Evolutionary conservation across 2,329 filamentous ascomycete genomes (phyloP).

Genomic region (Talaromyces sp.): DNA sequence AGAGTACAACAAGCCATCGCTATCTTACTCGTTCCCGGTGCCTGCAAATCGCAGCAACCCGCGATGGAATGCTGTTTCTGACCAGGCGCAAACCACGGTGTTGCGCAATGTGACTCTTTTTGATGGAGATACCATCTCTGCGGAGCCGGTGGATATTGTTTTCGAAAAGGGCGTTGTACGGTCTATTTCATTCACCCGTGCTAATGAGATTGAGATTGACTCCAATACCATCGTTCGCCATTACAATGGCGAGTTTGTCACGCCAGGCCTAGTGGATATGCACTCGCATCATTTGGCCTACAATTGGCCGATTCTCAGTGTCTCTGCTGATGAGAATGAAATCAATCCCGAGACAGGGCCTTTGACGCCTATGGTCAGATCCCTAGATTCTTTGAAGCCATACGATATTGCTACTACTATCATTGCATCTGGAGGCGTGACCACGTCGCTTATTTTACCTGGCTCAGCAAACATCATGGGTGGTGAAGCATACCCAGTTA

Average conservation of each 20-base stretch:
- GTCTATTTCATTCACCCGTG: constrained; percentile 28
- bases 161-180: constrained; percentile 47
- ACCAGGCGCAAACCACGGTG: constrained; percentile 40
- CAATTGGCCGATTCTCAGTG: constrained; percentile 55
- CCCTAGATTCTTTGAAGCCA: constrained; percentile 64
- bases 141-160: constrained; percentile 38
- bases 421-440: constrained; percentile 72
- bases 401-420: constrained; percentile 64
- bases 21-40: constrained; percentile 25
- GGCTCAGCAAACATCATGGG: constrained; percentile 73
- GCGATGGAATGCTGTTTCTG: constrained; percentile 42
- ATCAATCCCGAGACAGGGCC: constrained; percentile 53
- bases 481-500: constrained; percentile 68
- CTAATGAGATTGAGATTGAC: neutral
- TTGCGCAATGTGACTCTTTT: constrained; percentile 47
- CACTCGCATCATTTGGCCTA: constrained; percentile 65
- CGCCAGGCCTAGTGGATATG: constrained; percentile 69
- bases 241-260: constrained; percentile 57
- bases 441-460: constrained; percentile 65
- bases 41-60: constrained; percentile 35
- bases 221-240: constrained; percentile 15
- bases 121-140: constrained; percentile 41
- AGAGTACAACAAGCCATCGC: constrained; percentile 25
- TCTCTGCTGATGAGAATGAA: constrained; percentile 63
- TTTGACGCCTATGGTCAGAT: constrained; percentile 65